Evolutionary conservation across 805 yeast species (phyloP), one percentile per base, ranked within the genome.

Genomic region (Barnettozyma pratensis): DNA sequence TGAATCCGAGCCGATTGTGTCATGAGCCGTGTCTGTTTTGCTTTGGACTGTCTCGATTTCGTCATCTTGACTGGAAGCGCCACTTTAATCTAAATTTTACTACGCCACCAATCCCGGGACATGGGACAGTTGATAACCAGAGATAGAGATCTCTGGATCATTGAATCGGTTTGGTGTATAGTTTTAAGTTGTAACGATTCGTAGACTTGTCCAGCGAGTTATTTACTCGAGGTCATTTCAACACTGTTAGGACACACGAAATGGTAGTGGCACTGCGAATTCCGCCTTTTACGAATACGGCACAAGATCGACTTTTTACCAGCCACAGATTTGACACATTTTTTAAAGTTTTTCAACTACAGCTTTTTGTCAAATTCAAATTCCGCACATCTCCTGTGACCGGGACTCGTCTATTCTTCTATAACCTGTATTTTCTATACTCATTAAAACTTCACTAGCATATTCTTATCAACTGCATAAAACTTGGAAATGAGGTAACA

Each of bases 401-500:
- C 12, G 4, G 35, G 35, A 32, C 19, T 19, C 19, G 19, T 19
- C 19, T 19, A 19, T 19, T 19, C 19, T 19, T 19, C 19, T 19
- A 19, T 19, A 19, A 19, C 19, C 19, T 19, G 19, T 19, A 19
- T 19, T 19, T 19, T 19, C 2, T 19, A 19, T 19, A 19, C 19
- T 7, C 12, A 28, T 28, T 39, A 39, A 7, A 39, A 30, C 32
- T 41, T 30, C 27, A 8, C 10, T n/a, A 11, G 37, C 5, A 28
- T 12, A n/a, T 11, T 11, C 42, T 9, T 29, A 28, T 7, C 36
- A 28, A 11, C 35, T 26, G 19, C n/a, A 28, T n/a, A n/a, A 40
- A 65, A 68, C 53, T 83, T 69, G 4, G 83, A 73, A 12, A 65
- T 48, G 7, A 68, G 39, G 71, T 77, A 79, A 30, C 67, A 64